Evolutionary conservation across 148 eudicot species (phyloP).

Genomic region (Polygonum aviculare): DNA sequence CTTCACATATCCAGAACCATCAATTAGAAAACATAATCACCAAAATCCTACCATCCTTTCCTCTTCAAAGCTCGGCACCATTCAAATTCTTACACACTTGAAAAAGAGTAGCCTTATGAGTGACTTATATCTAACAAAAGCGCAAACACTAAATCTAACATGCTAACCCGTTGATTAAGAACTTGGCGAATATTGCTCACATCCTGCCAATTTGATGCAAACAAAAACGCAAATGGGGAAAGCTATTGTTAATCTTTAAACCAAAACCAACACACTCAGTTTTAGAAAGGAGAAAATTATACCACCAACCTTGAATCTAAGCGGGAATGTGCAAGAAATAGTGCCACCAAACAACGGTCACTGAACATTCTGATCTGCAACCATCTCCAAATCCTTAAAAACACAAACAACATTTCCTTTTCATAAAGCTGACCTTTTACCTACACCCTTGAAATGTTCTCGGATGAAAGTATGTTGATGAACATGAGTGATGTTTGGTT

Average conservation of each 20-base stretch:
- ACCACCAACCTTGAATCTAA: constrained; percentile 46
- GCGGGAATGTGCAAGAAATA: constrained; percentile 49
- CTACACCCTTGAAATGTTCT: constrained; percentile 31
- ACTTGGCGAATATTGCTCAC: constrained; percentile 65
- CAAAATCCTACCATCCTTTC: not conserved
- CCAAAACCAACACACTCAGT: not conserved
- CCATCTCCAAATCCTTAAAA: constrained; percentile 22
- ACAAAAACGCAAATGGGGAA: not conserved
- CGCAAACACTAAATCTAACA: not conserved
- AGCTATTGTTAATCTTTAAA: not conserved
- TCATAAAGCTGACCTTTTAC: constrained; percentile 24
- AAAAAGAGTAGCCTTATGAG: not conserved
- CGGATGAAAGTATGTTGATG: constrained; percentile 40
- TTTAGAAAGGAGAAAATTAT: constrained; percentile 1
- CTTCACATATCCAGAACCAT: too few relatives aligned
- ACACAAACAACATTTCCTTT: not conserved
- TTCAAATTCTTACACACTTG: not conserved
- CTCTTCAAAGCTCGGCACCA: not conserved
- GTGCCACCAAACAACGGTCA: constrained; percentile 78
- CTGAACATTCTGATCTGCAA: constrained; percentile 23
- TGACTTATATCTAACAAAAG: not conserved
- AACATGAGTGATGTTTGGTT: constrained; percentile 25
- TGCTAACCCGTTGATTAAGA: constrained; percentile 79
- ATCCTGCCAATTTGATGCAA: constrained; percentile 35
- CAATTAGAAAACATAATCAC: not conserved